These are phyloP conservation scores for Bruguiera gymnorhiza DNA, from an alignment of 345 rosid genomes.

Conservation along the genomic window DNA sequence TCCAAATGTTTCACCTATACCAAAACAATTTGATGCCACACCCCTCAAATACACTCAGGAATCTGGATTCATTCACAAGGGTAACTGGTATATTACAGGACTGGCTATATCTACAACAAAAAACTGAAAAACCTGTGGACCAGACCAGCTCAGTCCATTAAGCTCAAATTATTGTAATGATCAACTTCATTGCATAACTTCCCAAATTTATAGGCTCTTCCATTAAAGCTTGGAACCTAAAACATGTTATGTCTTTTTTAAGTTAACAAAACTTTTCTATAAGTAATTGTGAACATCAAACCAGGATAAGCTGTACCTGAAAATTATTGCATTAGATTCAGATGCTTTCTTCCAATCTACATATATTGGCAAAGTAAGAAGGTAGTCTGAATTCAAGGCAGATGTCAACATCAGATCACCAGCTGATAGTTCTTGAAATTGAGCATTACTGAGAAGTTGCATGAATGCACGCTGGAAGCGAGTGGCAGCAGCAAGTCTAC, in stretches of 20 bases:
- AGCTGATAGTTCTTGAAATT: constrained; percentile 87
- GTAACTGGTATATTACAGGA: no score
- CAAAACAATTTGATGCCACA: neutral
- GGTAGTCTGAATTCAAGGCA: constrained; percentile 86
- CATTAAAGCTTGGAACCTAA: no score
- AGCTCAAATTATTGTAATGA: no score
- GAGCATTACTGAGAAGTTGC: constrained; percentile 80
- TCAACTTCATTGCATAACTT: no score
- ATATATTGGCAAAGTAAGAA: constrained; percentile 81
- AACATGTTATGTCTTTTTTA: no score
- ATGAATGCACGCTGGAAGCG: constrained; percentile 91
- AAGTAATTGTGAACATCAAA: neutral
- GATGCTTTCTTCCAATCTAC: constrained; percentile 92
- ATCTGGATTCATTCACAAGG: neutral
- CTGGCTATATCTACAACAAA: no score
- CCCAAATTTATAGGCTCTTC: no score
- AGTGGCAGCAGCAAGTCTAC: constrained; percentile 70
- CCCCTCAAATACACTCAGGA: neutral
- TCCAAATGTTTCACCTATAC: neutral
- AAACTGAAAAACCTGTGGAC: no score
- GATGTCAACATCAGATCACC: constrained; percentile 81
- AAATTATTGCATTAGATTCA: constrained; percentile 82
- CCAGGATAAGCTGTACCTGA: constrained; percentile 44
- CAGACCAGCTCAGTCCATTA: no score
- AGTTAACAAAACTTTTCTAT: neutral